phyloP scores from a whole-genome alignment of 2,329 filamentous ascomycete species.

The Fusarium sulawesiense region DNA sequence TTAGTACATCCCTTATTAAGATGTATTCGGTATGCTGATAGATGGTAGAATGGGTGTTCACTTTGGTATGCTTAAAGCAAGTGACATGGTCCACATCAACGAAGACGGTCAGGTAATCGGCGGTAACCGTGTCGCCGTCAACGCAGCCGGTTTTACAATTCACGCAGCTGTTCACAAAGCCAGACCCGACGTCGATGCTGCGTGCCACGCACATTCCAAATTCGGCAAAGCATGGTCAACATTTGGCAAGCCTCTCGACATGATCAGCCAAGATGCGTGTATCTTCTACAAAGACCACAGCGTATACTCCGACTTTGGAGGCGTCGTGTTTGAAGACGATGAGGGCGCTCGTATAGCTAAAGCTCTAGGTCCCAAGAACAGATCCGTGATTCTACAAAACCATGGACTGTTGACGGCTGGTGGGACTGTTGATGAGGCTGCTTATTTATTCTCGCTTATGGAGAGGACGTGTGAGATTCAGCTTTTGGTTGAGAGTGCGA shows the following conservation, averaged over 20 bases:
- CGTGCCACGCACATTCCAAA: slow-evolving; percentile 70
- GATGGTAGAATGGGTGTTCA: slow-evolving; percentile 60
- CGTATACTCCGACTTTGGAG: slow-evolving; percentile 70
- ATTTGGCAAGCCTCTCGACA: slow-evolving; percentile 68
- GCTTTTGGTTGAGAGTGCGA: slow-evolving; percentile 48
- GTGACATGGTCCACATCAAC: slow-evolving; percentile 72
- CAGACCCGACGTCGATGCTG: slow-evolving; percentile 68
- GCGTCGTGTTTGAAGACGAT: slow-evolving; percentile 70
- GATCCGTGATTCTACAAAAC: slow-evolving; percentile 69
- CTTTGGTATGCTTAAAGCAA: slow-evolving; percentile 70
- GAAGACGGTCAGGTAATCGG: slow-evolving; percentile 68
- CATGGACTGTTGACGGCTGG: slow-evolving; percentile 74
- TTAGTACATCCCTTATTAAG: slow-evolving; percentile 21
- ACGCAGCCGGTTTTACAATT: slow-evolving; percentile 72
- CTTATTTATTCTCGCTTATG: slow-evolving; percentile 64
- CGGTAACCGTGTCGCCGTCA: slow-evolving; percentile 66
- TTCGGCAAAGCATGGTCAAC: slow-evolving; percentile 71
- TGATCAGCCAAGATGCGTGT: slow-evolving; percentile 70
- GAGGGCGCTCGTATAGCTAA: slow-evolving; percentile 69
- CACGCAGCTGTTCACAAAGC: slow-evolving; percentile 71
- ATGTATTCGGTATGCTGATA: neutral
- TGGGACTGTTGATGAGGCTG: slow-evolving; percentile 73
- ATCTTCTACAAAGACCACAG: slow-evolving; percentile 69
- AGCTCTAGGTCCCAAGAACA: slow-evolving; percentile 64
- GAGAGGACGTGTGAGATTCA: slow-evolving; percentile 52